Base-by-base conservation (phyloP, 1,139 yeast species). In the Yamadazyma diddensiae region DNA sequence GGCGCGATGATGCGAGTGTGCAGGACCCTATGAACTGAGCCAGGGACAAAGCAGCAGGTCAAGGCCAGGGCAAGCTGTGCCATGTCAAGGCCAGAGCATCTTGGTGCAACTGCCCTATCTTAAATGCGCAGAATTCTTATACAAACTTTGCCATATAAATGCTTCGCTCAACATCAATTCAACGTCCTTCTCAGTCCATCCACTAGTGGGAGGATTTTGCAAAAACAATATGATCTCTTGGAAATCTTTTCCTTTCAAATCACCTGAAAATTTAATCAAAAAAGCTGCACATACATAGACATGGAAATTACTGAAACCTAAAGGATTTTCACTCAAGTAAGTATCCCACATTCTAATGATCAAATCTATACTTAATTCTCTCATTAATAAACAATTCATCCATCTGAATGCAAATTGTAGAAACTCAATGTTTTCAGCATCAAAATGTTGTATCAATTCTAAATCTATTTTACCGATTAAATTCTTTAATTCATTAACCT, bases 241-340 rank as follows among this genome's bases (percentile, higher is more conserved):
- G 55, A 92, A 92, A 46, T 92, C 98, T 86, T 82, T 85, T n/a
- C 70, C 69, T 55, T 82, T 78, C 41, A 92, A 65, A 38, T 80
- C 81, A 31, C 71, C 76, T 37, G 94, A 77, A 79, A 95, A 92
- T 52, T 86, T 83, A 36, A 90, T 83, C 47, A 92, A 64, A 51
- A 92, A 92, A 9, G 98, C 97, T n/a, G 97, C 97, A 62, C 99
- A 92, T 3, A 92, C 98, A 53, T 92, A 92, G 6, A 92, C 88
- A 55, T 92, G 99, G 59, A 94, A 92, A 47, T 82, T 87, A 43
- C 87, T 86, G 53, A 92, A 85, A 4, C 97, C 97, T 22, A 83
- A 72, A 0, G 92, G 82, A 4, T 84, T 85, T 54, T 92, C 97
- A 31, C 95, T 80, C 34, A 92, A 62, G 55, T 92, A 92, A 0